Base-by-base conservation (phyloP, 2,329 filamentous ascomycete genomes). In the Ascomycota sp. region DNA sequence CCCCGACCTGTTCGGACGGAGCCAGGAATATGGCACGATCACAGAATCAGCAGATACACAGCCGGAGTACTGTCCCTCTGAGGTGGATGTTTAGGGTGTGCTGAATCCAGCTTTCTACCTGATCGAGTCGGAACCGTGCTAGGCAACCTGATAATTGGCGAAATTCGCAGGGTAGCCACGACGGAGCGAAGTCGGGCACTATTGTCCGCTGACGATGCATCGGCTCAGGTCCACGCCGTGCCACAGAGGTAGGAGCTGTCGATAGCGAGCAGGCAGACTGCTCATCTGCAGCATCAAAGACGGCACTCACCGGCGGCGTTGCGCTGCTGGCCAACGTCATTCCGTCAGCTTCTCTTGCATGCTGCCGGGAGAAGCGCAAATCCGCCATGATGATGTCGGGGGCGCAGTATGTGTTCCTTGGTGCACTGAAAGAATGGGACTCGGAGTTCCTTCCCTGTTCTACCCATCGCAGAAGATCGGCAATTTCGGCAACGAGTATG, bases 11-110 rank as follows among this genome's bases (percentile, higher is more conserved):
- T 27, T 30, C 0, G 36, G 27, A 1, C 25, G 28, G 3, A n/a
- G 47, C 36, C 5, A 39, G 37, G 32, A 60, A 63, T 0, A 21
- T 10, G 5, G 33, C 30, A 0, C 41, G 27, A 31, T 59, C 48
- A 38, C 66, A 71, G 34, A 64, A 69, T 54, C 57, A 65, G 38
- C 66, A 71, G 0, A 52, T 31, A 4, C 50, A 49, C 8, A 37
- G 37, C 0, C 8, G 7, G 0, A 63, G 63, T 5, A 56, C 52
- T 0, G 12, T 32, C 4, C 42, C 22, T 0, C 23, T 2, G 7
- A 57, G 38, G 35, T 67, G 62, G 1, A 47, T 40, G 0, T 35
- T 19, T 2, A 42, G 31, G 20, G 57, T 53, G 34, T 72, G 66
- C 0, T 46, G 32, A 10, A 63, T 53, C 65, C 65, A 70, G 3